A percentile compares a stretch with the other conserved stretches of the same genome.
Evolutionary conservation across 2,329 filamentous ascomycete genomes (phyloP).

Genomic region (Trichoderma hamatum): DNA sequence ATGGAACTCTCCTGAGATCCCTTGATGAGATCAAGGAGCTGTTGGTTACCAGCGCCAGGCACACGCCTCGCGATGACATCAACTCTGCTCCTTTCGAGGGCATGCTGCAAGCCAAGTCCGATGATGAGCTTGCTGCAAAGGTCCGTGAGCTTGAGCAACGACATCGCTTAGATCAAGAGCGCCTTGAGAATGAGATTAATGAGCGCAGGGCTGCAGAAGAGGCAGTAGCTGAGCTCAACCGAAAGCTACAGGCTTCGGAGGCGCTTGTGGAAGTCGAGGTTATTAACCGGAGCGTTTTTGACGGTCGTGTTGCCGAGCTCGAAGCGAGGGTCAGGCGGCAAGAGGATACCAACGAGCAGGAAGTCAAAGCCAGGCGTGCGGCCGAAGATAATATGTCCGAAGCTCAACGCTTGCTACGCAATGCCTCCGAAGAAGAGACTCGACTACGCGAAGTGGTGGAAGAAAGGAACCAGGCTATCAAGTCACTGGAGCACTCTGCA

Average conservation of each 20-base stretch:
- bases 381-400: conserved; percentile 75
- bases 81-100: conserved; percentile 9
- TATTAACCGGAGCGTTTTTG: conserved; percentile 61
- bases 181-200: conserved; percentile 52
- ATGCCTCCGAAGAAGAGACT: conserved; percentile 72
- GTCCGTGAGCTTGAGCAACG: conserved; percentile 63
- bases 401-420: conserved; percentile 68
- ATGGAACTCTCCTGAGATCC: conserved; percentile 64
- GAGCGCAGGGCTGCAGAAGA: conserved; percentile 58
- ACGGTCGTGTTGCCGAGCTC: conserved; percentile 67
- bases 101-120: conserved; percentile 43
- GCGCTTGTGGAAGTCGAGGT: conserved; percentile 63
- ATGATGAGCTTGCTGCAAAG: conserved; percentile 57
- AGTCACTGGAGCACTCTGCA: conserved; percentile 58
- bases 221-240: conserved; percentile 54
- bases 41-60: conserved; percentile 30
- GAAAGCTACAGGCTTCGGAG: conserved; percentile 59
- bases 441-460: conserved; percentile 68
- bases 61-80: conserved; percentile 4
- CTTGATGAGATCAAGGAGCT: conserved; percentile 65
- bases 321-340: conserved; percentile 68
- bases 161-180: conserved; percentile 51
- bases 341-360: conserved; percentile 65
- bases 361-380: conserved; percentile 63
- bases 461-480: conserved; percentile 69